These are phyloP conservation scores for Trichoderma reesei DNA, from an alignment of 495 filamentous ascomycete species.

Conservation along the genomic window DNA sequence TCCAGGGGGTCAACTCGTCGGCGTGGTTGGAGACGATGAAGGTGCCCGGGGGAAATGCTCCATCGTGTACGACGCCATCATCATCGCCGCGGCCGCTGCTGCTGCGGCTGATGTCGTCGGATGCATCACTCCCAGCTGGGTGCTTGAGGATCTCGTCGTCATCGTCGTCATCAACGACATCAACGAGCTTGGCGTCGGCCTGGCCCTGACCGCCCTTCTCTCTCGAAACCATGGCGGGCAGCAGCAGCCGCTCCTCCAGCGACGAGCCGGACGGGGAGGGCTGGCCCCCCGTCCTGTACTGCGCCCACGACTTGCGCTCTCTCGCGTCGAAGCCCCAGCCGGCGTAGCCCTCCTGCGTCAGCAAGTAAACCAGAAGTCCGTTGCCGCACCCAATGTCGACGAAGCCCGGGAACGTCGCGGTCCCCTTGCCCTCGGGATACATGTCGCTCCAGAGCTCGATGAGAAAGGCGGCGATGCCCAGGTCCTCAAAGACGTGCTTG, in stretches of 20 bases:
- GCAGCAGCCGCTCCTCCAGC: slow-evolving; percentile 61
- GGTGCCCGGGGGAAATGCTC: slow-evolving; percentile 60
- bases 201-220: background rate
- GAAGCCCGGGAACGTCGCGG: slow-evolving; percentile 64
- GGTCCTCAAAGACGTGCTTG: slow-evolving; percentile 92
- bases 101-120: too few relatives aligned
- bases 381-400: slow-evolving; percentile 96
- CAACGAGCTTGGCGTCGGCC: background rate
- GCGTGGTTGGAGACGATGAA: slow-evolving; percentile 97
- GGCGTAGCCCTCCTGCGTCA: slow-evolving; percentile 68
- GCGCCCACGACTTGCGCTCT: slow-evolving; percentile 69
- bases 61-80: slow-evolving; percentile 53
- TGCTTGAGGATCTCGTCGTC: too few relatives aligned
- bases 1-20: slow-evolving; percentile 93
- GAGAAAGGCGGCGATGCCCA: slow-evolving; percentile 85
- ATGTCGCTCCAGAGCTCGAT: slow-evolving; percentile 87
- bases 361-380: slow-evolving; percentile 79
- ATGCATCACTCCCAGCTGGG: too few relatives aligned
- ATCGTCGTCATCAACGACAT: too few relatives aligned
- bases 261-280: slow-evolving; percentile 29
- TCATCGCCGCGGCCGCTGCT: too few relatives aligned
- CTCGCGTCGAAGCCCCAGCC: slow-evolving; percentile 92
- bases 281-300: slow-evolving; percentile 41
- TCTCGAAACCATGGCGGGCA: slow-evolving; percentile 48
- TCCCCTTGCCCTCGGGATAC: slow-evolving; percentile 50